These are phyloP conservation scores for Xylariaceae sp. DNA, from an alignment of 2,329 filamentous ascomycete genomes.

Conservation along the genomic window DNA sequence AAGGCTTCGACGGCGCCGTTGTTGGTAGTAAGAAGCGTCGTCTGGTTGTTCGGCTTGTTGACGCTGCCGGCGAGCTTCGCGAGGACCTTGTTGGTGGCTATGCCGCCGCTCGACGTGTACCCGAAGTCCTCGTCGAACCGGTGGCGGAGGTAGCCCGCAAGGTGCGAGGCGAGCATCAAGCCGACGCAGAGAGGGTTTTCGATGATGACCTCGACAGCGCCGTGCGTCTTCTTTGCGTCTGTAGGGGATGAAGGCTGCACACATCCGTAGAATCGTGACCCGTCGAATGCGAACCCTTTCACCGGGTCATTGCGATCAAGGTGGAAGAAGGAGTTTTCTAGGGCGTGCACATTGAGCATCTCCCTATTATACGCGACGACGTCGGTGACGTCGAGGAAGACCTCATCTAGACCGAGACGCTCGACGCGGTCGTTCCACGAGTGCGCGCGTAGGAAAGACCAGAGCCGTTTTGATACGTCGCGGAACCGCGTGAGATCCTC, in stretches of 20 bases:
- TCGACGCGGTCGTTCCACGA: constrained; percentile 83
- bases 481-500: constrained; percentile 88
- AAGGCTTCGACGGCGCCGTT: constrained; percentile 66
- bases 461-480: constrained; percentile 83
- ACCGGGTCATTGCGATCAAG: constrained; percentile 76
- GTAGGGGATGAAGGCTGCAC: constrained; percentile 42
- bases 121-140: constrained; percentile 77
- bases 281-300: constrained; percentile 80
- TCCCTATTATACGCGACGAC: constrained; percentile 82
- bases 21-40: constrained; percentile 75
- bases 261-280: constrained; percentile 70
- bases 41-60: constrained; percentile 89
- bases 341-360: constrained; percentile 70
- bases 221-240: constrained; percentile 33
- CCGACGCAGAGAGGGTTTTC: constrained; percentile 59
- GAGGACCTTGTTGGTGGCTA: constrained; percentile 86
- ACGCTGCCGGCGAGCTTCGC: constrained; percentile 84
- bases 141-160: constrained; percentile 76
- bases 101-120: constrained; percentile 86
- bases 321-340: constrained; percentile 78
- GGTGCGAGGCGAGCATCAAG: constrained; percentile 79
- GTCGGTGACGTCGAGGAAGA: constrained; percentile 84
- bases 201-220: constrained; percentile 32
- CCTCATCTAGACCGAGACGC: constrained; percentile 88
- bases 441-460: constrained; percentile 72